phyloP scores from a whole-genome alignment of 352 stramenopile genomes.

The Pythium periplocum region DNA sequence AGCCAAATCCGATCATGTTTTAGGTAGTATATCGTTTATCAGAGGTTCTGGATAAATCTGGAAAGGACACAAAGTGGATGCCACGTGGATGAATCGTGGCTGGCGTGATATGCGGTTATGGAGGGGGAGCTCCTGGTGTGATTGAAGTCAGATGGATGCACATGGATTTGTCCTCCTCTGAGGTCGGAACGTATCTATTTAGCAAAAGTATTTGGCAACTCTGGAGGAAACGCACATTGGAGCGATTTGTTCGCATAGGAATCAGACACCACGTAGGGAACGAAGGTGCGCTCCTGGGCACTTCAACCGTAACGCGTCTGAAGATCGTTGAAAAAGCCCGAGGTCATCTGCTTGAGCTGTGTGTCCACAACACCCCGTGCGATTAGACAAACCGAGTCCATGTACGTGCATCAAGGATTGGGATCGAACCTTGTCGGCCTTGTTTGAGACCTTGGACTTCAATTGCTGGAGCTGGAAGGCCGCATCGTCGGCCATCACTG shows the following conservation, averaged over 20 bases:
- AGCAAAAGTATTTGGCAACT: background rate
- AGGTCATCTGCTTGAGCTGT: slow-evolving; percentile 88
- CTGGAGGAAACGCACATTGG: background rate
- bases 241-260: too few species aligned
- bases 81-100: slow-evolving; percentile 25
- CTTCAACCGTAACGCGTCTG: slow-evolving; percentile 69
- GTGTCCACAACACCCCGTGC: background rate
- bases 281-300: background rate
- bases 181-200: too few species aligned
- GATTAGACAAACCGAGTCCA: background rate
- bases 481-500: slow-evolving; percentile 67
- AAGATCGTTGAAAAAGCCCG: slow-evolving; percentile 83
- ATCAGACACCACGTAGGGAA: too few species aligned
- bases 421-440: slow-evolving; percentile 61
- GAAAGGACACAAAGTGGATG: slow-evolving; percentile 19
- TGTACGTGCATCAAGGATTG: slow-evolving; percentile 1
- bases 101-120: slow-evolving; percentile 8
- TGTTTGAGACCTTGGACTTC: slow-evolving; percentile 79
- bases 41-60: slow-evolving; percentile 12
- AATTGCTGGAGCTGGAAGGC: slow-evolving; percentile 83
- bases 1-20: too few species aligned
- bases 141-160: too few species aligned
- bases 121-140: background rate
- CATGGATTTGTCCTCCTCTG: too few species aligned
- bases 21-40: slow-evolving; percentile 3